Base-by-base conservation (phyloP, 2,329 filamentous ascomycete genomes). In the Cordyceps militaris region DNA sequence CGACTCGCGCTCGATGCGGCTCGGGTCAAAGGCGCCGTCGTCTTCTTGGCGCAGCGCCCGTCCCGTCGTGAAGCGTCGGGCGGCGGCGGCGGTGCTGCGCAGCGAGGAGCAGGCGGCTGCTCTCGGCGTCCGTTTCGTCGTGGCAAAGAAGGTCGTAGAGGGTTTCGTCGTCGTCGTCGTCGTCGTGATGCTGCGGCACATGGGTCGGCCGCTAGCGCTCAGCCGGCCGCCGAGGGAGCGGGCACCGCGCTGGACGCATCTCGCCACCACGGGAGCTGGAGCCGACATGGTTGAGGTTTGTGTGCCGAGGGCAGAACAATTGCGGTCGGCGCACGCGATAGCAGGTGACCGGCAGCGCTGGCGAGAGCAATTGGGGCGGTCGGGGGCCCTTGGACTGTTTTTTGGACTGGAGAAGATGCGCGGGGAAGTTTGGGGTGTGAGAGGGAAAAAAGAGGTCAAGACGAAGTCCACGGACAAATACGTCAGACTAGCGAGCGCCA, bases 1-100 rank as follows among this genome's bases (percentile, higher is more conserved):
- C 56, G 85, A 88, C 72, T 97, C 94, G 63, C 94, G 87, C 63
- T 97, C 93, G 59, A 92, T 78, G 57, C 72, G 74, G 24, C 76
- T 73, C 9, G 86, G 86, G 68, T 91, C 86, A 65, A 90, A 89
- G 57, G 76, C 67, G 36, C 83, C 82, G 58, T 83, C 76, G 16
- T 65, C 64, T 32, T 67, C 62, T 61, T 63, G 61, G 38, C 69
- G 65, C 26, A 67, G 61, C 40, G 62, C 61, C 28, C 63, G 53
- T 36, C 66, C 65, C 2, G 71, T 74, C 64, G 70, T 74, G 57
- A 78, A 77, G 14, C 65, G 56, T 23, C 75, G 69, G 14, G 62
- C 56, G 19, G 63, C 55, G n/a, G 66, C 49, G 51, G 38, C 13
- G 46, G n/a, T 13, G 52, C 23, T 30, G 36, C 43, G 48, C 16